Conservation (phyloP, 2,329 filamentous ascomycete species). For the Penicillium decumbens region DNA sequence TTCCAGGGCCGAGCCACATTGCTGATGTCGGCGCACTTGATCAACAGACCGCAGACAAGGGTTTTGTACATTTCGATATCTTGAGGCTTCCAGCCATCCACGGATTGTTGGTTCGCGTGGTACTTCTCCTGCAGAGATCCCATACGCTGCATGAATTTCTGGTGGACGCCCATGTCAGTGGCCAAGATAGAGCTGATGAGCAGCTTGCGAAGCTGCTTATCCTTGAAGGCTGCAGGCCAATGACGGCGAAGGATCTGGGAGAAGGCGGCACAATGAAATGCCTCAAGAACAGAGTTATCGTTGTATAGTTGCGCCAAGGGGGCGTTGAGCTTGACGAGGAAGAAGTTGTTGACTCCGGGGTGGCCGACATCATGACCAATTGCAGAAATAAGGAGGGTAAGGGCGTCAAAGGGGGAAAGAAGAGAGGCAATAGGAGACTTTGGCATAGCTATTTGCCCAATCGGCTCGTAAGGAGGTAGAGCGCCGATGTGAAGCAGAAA, state of each 20-base stretch:
- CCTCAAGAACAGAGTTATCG: slow-evolving; percentile 91
- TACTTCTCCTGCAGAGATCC: slow-evolving; percentile 76
- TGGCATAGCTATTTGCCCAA: slow-evolving; percentile 29
- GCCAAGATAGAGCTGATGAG: slow-evolving; percentile 98
- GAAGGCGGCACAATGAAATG: slow-evolving; percentile 95
- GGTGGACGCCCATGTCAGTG: slow-evolving; percentile 96
- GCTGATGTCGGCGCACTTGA: slow-evolving; percentile 98
- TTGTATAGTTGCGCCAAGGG: slow-evolving; percentile 94
- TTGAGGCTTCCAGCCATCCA: slow-evolving; percentile 72
- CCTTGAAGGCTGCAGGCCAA: slow-evolving; percentile 79
- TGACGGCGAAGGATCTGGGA: slow-evolving; percentile 90
- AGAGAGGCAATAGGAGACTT: slow-evolving; percentile 67
- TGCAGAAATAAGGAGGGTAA: slow-evolving; percentile 88
- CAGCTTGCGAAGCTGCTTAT: slow-evolving; percentile 73
- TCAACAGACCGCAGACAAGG: slow-evolving; percentile 81
- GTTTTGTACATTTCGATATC: slow-evolving; percentile 71
- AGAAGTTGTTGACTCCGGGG: slow-evolving; percentile 96
- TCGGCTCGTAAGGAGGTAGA: slow-evolving; percentile 61
- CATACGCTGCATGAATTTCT: slow-evolving; percentile 90
- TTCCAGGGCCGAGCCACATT: slow-evolving; percentile 87
- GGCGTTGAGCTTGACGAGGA: slow-evolving; percentile 84
- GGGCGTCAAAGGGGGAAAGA: slow-evolving; percentile 78
- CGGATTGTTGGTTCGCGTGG: slow-evolving; percentile 57
- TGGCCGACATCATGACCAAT: slow-evolving; percentile 98
- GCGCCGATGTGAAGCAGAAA: slow-evolving; percentile 78